Percentiles rank a stretch among this genome's conserved stretches.
phyloP scores from a whole-genome alignment of 179 eudicot genomes.

The Corrigiola litoralis region DNA sequence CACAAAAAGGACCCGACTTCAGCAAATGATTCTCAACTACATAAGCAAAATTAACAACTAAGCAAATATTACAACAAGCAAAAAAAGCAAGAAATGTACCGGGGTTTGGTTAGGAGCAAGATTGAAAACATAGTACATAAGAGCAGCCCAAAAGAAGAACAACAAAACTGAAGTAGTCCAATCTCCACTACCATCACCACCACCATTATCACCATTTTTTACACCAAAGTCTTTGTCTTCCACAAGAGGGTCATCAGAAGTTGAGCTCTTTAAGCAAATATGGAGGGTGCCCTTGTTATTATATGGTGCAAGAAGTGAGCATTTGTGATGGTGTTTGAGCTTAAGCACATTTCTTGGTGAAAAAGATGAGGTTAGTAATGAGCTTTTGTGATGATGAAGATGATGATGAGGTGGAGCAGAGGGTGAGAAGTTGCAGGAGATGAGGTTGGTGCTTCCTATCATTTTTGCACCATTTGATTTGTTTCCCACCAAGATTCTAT shows the following conservation, averaged over 20 bases:
- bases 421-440: slow-evolving; percentile 47
- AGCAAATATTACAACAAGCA: not conserved
- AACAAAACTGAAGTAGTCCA: slow-evolving; percentile 80
- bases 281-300: slow-evolving; percentile 21
- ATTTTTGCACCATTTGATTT: slow-evolving; percentile 22
- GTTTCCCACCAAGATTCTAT: not conserved
- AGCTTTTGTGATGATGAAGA: slow-evolving; percentile 18
- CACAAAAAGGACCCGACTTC: no score
- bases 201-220: slow-evolving; percentile 18
- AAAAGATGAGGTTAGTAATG: not conserved
- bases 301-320: not conserved
- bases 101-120: slow-evolving; percentile 89
- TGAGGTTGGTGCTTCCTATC: slow-evolving; percentile 40
- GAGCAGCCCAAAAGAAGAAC: slow-evolving; percentile 66
- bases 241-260: slow-evolving; percentile 38
- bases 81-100: slow-evolving; percentile 31
- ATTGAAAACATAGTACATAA: slow-evolving; percentile 69
- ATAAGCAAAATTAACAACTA: not conserved
- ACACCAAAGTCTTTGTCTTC: slow-evolving; percentile 22
- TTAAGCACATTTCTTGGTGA: slow-evolving; percentile 16
- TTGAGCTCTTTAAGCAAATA: slow-evolving; percentile 33
- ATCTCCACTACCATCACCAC: slow-evolving; percentile 39
- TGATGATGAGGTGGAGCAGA: slow-evolving; percentile 13
- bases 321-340: not conserved
- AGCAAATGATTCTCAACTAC: not conserved